Evolutionary conservation across 1,284 basidiomycete species (phyloP), one percentile per base, ranked within the genome.

Genomic region (Naganishia albida): DNA sequence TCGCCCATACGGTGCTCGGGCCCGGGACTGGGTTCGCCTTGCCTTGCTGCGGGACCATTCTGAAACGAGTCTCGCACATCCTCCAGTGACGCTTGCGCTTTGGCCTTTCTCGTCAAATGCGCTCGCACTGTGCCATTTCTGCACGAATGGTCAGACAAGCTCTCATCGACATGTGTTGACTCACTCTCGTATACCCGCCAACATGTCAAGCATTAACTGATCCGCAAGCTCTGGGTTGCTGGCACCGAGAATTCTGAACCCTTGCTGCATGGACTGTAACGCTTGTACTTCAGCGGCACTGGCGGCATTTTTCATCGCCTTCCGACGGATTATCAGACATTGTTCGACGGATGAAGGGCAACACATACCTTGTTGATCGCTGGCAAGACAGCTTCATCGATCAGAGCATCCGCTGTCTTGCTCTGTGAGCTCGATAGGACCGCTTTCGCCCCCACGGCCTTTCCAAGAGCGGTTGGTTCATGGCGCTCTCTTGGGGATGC

Each of bases 101-200:
- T 42, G 3, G 64, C 55, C 39, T 51, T 57, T 44, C 64, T 49
- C 16, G 66, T 64, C n/a, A 91, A 84, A 71, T 91, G 85, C 70
- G 88, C 86, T 70, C 87, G 85, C 40, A 92, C 84, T n/a, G 83
- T 80, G 39, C 82, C 63, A 73, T 89, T 90, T 64, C 90, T 91
- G 54, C 43, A 34, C 6, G 15, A 20, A 52, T 52, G 25, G 40
- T 38, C 28, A 43, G 20, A 15, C 50, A 40, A 25, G 44, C 46
- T 16, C 38, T 30, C 53, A 23, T 57, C 55, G 54, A 23, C 10
- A 43, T 1, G 50, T 25, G 18, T 30, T 15, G 20, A 84, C 89
- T 70, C 77, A 93, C 90, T 91, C 88, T 77, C 94, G 91, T 74
- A 97, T 90, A 26, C 90, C 91, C 28, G 87, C 84, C n/a, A 97